These are phyloP conservation scores for Rhypophila decipiens DNA, from an alignment of 495 filamentous ascomycete genomes.

Conservation along the genomic window DNA sequence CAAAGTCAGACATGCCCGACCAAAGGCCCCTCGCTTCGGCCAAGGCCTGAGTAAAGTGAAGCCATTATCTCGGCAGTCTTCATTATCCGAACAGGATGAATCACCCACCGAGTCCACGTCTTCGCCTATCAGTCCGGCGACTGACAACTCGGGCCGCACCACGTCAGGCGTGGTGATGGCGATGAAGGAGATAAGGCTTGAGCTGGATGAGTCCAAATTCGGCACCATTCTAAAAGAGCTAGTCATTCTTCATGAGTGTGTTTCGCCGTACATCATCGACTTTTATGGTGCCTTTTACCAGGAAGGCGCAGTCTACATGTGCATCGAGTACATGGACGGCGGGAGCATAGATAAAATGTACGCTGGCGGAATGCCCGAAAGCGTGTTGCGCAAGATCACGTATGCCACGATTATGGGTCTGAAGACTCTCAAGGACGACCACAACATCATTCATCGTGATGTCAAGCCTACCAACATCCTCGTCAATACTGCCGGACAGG, in stretches of 20 bases:
- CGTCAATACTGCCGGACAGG: slow-evolving; percentile 78
- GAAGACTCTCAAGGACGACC: slow-evolving; percentile 91
- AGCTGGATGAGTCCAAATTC: slow-evolving; percentile 95
- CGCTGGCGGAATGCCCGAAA: slow-evolving; percentile 85
- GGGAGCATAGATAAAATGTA: slow-evolving; percentile 98
- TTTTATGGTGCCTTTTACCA: slow-evolving; percentile 99
- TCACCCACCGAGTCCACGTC: slow-evolving; percentile 10
- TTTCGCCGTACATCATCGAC: slow-evolving; percentile 94
- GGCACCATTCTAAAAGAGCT: slow-evolving; percentile 97
- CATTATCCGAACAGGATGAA: slow-evolving; percentile 23
- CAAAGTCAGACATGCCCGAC: slow-evolving; percentile 83
- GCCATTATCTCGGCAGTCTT: slow-evolving; percentile 27
- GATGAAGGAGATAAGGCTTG: slow-evolving; percentile 98
- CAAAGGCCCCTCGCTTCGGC: slow-evolving; percentile 70
- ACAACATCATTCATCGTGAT: slow-evolving; percentile 98
- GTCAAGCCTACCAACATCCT: slow-evolving; percentile 99
- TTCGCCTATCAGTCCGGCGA: slow-evolving; percentile 13
- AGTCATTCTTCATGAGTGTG: slow-evolving; percentile 90
- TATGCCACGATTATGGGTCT: slow-evolving; percentile 88
- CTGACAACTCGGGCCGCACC: slow-evolving; percentile 14
- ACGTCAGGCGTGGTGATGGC: slow-evolving; percentile 81
- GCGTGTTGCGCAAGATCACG: slow-evolving; percentile 82
- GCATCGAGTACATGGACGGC: slow-evolving; percentile 99
- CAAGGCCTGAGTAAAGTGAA: slow-evolving; percentile 63
- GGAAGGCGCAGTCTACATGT: slow-evolving; percentile 98